phyloP scores from a whole-genome alignment of 1,284 basidiomycete genomes.

The Rhodotorula sp. region DNA sequence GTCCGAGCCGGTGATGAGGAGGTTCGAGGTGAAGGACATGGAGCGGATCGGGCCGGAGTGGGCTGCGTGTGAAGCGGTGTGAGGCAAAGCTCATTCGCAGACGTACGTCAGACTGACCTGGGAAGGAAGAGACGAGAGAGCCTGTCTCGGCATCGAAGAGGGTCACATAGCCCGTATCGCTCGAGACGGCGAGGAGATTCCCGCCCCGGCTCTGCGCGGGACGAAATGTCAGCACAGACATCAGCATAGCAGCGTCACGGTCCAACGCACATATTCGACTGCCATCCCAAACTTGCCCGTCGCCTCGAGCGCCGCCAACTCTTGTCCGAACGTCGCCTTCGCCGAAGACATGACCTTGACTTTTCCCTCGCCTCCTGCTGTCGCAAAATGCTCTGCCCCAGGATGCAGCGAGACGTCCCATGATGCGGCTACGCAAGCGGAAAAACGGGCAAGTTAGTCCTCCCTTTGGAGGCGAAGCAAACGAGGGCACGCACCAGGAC shows the following conservation, averaged over 20 bases:
- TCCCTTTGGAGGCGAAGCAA: background rate
- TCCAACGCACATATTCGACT: slow-evolving; percentile 34
- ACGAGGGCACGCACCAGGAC: slow-evolving; percentile 23
- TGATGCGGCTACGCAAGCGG: slow-evolving; percentile 24
- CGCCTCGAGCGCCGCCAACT: slow-evolving; percentile 31
- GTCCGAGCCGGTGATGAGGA: slow-evolving; percentile 44
- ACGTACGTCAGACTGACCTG: too few species aligned
- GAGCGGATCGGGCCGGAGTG: slow-evolving; percentile 44
- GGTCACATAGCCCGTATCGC: slow-evolving; percentile 39
- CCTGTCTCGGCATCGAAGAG: slow-evolving; percentile 41
- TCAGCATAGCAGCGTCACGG: fast-evolving
- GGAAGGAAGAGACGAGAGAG: slow-evolving; percentile 40
- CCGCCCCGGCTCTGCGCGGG: slow-evolving; percentile 40
- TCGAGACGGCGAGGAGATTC: slow-evolving; percentile 31
- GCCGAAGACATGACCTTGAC: slow-evolving; percentile 35
- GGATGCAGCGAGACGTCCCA: slow-evolving; percentile 41
- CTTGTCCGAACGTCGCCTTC: slow-evolving; percentile 40
- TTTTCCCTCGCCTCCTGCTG: slow-evolving; percentile 34
- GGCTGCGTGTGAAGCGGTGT: slow-evolving; percentile 10
- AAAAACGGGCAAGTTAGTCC: background rate
- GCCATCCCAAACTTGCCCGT: slow-evolving; percentile 39
- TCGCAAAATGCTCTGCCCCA: slow-evolving; percentile 27
- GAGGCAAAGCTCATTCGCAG: too few species aligned
- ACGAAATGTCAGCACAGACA: background rate
- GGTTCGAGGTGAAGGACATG: slow-evolving; percentile 42